A percentile compares a stretch with the other conserved stretches of the same genome.
Conservation (phyloP, 116 monocot species). For the Trichopus zeylanicus region DNA sequence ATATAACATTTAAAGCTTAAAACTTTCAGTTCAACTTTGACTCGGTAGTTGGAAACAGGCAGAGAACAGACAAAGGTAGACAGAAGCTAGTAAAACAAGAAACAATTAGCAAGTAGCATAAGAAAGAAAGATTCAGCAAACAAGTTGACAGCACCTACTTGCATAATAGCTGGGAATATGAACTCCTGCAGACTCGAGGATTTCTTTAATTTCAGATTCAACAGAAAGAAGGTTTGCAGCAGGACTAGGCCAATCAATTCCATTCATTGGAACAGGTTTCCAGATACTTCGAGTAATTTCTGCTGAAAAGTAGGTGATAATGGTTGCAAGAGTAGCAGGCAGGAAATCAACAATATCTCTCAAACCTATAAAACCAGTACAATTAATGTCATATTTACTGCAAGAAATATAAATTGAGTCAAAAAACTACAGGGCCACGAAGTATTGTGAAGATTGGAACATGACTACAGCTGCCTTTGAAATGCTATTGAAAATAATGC, state of each 20-base stretch:
- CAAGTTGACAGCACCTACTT: slow-evolving; percentile 25
- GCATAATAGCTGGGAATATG: slow-evolving; percentile 39
- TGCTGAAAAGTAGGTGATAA: slow-evolving; percentile 81
- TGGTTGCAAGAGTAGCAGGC: slow-evolving; percentile 81
- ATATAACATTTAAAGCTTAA: no score
- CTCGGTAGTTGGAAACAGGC: not conserved
- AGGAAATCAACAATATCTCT: slow-evolving; percentile 87
- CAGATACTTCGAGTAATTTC: slow-evolving; percentile 93
- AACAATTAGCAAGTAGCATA: not conserved
- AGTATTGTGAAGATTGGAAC: not conserved
- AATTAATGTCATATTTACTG: not conserved
- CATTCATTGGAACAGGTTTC: slow-evolving; percentile 82
- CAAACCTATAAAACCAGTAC: slow-evolving; percentile 38
- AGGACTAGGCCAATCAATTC: slow-evolving; percentile 90
- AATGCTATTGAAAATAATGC: not conserved
- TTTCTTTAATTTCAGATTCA: slow-evolving; percentile 70
- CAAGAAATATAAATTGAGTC: not conserved
- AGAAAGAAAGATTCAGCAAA: not conserved
- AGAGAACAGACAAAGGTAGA: not conserved
- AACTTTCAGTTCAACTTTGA: no score
- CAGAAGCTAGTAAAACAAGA: no score
- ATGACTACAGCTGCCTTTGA: not conserved
- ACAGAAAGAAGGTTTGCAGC: slow-evolving; percentile 52
- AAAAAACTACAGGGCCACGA: not conserved
- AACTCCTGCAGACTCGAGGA: slow-evolving; percentile 76